Percentiles rank a stretch among this genome's conserved stretches.
These are phyloP conservation scores for Suillus subaureus DNA, from an alignment of 768 basidiomycete genomes.

Conservation along the genomic window DNA sequence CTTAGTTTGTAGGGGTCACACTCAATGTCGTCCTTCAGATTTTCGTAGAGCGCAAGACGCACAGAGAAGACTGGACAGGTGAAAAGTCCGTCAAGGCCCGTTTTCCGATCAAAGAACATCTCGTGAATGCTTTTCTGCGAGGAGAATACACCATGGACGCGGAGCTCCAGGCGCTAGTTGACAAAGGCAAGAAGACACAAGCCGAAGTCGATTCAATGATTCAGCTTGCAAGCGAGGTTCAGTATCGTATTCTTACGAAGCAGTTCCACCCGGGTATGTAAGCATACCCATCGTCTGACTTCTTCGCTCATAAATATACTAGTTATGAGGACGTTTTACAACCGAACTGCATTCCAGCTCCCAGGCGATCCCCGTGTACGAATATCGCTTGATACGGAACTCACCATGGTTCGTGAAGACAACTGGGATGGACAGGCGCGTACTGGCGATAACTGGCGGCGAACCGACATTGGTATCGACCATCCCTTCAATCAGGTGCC, in stretches of 20 bases:
- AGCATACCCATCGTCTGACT: neutral
- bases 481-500: constrained; percentile 62
- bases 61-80: constrained; percentile 99
- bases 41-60: constrained; percentile 87
- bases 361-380: constrained; percentile 87
- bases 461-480: constrained; percentile 75
- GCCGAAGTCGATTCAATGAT: constrained; percentile 93
- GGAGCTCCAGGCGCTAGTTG: constrained; percentile 80
- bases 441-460: constrained; percentile 89
- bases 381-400: constrained; percentile 96
- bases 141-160: constrained; percentile 94
- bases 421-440: constrained; percentile 87
- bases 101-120: constrained; percentile 92
- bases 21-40: constrained; percentile 54
- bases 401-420: constrained; percentile 93
- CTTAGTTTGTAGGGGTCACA: neutral
- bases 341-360: constrained; percentile 97
- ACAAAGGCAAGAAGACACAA: constrained; percentile 83
- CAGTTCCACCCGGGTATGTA: constrained; percentile 78
- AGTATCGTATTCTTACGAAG: constrained; percentile 85
- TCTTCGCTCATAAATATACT: constrained; percentile 8
- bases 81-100: constrained; percentile 98
- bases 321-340: constrained; percentile 98
- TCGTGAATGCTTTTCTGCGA: constrained; percentile 86
- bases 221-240: constrained; percentile 95